Conservation (phyloP, 2,329 filamentous ascomycete species). For the Colletotrichum graminicola region DNA sequence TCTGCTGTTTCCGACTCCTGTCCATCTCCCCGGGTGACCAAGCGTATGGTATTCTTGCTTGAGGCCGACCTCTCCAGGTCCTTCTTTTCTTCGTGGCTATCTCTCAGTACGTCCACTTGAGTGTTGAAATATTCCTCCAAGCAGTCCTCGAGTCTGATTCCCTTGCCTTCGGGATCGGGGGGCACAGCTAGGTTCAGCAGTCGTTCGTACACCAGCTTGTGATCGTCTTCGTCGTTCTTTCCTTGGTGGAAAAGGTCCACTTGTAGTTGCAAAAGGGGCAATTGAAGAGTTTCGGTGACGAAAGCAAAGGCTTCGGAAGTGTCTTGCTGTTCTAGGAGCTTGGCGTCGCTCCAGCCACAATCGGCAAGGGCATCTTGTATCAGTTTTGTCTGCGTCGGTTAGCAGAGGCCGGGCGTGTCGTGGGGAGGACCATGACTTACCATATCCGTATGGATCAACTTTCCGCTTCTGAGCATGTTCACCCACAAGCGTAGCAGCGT, state of each 20-base stretch:
- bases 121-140: slow-evolving; percentile 97
- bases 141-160: slow-evolving; percentile 88
- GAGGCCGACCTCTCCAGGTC: slow-evolving; percentile 48
- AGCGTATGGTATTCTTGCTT: slow-evolving; percentile 50
- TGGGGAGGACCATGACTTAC: slow-evolving; percentile 60
- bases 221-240: slow-evolving; percentile 86
- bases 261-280: slow-evolving; percentile 89
- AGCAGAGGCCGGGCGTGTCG: slow-evolving; percentile 41
- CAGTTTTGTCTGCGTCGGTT: slow-evolving; percentile 74
- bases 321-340: slow-evolving; percentile 86
- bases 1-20: slow-evolving; percentile 48
- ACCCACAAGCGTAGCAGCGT: slow-evolving; percentile 89
- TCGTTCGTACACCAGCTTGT: slow-evolving; percentile 94
- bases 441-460: slow-evolving; percentile 86
- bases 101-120: slow-evolving; percentile 86
- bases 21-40: slow-evolving; percentile 51
- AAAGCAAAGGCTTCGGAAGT: slow-evolving; percentile 96
- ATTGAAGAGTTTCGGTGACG: slow-evolving; percentile 88
- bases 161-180: slow-evolving; percentile 75
- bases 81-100: slow-evolving; percentile 70
- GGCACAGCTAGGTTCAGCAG: slow-evolving; percentile 93
- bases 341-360: slow-evolving; percentile 90
- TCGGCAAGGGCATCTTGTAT: slow-evolving; percentile 85
- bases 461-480: slow-evolving; percentile 87
- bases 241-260: slow-evolving; percentile 96